phyloP scores from a whole-genome alignment of 805 yeast species.

The Yarrowia phangngaensis region DNA sequence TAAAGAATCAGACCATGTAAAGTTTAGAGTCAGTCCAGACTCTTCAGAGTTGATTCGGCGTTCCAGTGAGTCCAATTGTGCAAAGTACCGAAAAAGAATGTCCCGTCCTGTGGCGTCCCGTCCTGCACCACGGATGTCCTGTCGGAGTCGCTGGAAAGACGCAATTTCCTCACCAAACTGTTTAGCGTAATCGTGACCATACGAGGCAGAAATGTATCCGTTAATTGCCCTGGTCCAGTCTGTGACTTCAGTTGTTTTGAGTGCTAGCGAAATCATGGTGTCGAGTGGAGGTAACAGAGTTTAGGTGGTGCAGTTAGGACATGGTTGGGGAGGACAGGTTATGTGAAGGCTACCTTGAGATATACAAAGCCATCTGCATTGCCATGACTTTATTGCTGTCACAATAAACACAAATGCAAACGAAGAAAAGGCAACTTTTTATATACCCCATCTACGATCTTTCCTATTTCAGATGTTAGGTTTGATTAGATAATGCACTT shows the following conservation, averaged over 20 bases:
- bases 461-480: too few relatives aligned
- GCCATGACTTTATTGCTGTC: too few relatives aligned
- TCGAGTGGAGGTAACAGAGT: neutral
- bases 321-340: too few relatives aligned
- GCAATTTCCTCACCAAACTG: slow-evolving; percentile 57
- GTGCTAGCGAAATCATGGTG: slow-evolving; percentile 38
- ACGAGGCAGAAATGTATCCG: slow-evolving; percentile 54
- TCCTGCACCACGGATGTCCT: slow-evolving; percentile 52
- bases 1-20: slow-evolving; percentile 79
- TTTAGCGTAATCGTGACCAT: slow-evolving; percentile 50
- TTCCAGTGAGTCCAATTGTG: slow-evolving; percentile 75
- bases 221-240: slow-evolving; percentile 66
- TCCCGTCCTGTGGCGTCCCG: slow-evolving; percentile 48
- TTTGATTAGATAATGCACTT: too few relatives aligned
- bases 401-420: too few relatives aligned
- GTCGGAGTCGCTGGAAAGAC: slow-evolving; percentile 55
- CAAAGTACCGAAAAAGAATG: slow-evolving; percentile 64
- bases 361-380: too few relatives aligned
- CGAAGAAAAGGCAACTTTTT: too few relatives aligned
- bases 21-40: slow-evolving; percentile 54
- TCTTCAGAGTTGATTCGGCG: slow-evolving; percentile 65
- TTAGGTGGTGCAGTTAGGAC: too few relatives aligned
- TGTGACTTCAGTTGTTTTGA: slow-evolving; percentile 50
- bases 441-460: too few relatives aligned
- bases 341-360: too few relatives aligned